Percentiles rank a stretch among this genome's conserved stretches.
Conservation (phyloP, 306 rosid species). For the Fagus crenata region DNA sequence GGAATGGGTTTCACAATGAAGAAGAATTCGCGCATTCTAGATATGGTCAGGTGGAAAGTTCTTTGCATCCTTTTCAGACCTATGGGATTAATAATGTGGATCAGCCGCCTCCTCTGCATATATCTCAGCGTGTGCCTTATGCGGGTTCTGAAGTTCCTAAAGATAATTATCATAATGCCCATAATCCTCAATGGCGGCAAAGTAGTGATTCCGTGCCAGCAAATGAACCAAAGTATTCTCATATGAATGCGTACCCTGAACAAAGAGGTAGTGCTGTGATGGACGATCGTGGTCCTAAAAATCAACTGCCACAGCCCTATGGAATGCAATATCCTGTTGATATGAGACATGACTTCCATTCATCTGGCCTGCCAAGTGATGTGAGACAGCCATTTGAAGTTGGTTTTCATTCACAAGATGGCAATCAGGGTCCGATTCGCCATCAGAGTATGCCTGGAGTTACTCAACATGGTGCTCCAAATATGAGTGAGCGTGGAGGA, state of each 20-base stretch:
- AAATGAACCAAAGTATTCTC: constrained; percentile 22
- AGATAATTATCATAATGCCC: constrained; percentile 7
- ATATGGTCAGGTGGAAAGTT: constrained; percentile 5
- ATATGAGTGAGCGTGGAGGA: constrained; percentile 31
- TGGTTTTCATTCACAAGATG: constrained; percentile 18
- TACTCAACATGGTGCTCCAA: constrained; percentile 20
- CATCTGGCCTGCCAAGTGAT: background rate
- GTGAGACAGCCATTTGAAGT: constrained; percentile 3
- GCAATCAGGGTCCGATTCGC: constrained; percentile 8
- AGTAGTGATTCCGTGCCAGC: constrained; percentile 13
- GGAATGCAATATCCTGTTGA: constrained; percentile 28
- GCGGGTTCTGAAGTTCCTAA: background rate
- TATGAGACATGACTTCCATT: constrained; percentile 15
- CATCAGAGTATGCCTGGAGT: constrained; percentile 19
- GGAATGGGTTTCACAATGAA: constrained; percentile 15
- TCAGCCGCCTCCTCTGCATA: background rate
- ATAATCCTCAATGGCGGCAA: constrained; percentile 12
- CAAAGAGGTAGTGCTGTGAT: background rate
- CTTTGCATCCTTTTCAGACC: constrained; percentile 1
- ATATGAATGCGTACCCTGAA: constrained; percentile 25
- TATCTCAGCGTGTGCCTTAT: background rate
- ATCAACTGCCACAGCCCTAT: constrained; percentile 21
- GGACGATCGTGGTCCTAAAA: constrained; percentile 16
- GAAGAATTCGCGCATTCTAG: constrained; percentile 11
- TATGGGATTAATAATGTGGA: constrained; percentile 8